phyloP scores from a whole-genome alignment of 495 filamentous ascomycete genomes.

The Talaromyces stipitatus region DNA sequence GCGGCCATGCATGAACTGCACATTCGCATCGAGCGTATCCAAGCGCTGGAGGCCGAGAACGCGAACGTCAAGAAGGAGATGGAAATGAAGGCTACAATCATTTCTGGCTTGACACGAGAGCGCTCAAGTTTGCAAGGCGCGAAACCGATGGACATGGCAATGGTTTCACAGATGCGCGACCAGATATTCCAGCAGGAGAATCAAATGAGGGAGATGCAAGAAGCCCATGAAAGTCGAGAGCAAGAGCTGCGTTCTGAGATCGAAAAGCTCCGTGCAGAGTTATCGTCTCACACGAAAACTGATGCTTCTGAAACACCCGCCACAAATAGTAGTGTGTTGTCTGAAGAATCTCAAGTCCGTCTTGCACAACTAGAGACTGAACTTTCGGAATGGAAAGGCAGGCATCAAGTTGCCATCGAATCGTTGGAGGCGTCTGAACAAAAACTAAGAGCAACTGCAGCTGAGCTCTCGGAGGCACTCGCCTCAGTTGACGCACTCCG shows the following conservation, averaged over 20 bases:
- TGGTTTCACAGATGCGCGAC: conserved; percentile 80
- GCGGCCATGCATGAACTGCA: conserved; percentile 90
- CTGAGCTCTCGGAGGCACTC: conserved; percentile 55
- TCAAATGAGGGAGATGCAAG: conserved; percentile 66
- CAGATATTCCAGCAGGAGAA: conserved; percentile 81
- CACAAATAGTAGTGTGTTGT: conserved; percentile 16
- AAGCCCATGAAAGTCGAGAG: conserved; percentile 64
- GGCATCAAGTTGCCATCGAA: conserved; percentile 63
- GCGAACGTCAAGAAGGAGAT: conserved; percentile 83
- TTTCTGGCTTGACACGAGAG: conserved; percentile 87
- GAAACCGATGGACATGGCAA: conserved; percentile 85
- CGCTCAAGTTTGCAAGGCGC: conserved; percentile 75
- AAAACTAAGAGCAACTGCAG: conserved; percentile 62
- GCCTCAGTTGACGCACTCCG: conserved; percentile 41
- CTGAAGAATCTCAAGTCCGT: conserved; percentile 49
- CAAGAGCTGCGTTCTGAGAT: conserved; percentile 64
- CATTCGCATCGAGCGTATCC: conserved; percentile 76
- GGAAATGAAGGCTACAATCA: conserved; percentile 90
- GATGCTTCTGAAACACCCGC: conserved; percentile 38
- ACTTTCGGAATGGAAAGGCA: conserved; percentile 63
- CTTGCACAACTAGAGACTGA: conserved; percentile 69
- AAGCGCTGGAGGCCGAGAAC: conserved; percentile 82
- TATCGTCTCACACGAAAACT: conserved; percentile 30
- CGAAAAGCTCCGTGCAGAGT: conserved; percentile 39
- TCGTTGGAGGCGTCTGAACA: conserved; percentile 68